phyloP scores from a whole-genome alignment of 805 yeast genomes.

The Wickerhamiella siamensis region DNA sequence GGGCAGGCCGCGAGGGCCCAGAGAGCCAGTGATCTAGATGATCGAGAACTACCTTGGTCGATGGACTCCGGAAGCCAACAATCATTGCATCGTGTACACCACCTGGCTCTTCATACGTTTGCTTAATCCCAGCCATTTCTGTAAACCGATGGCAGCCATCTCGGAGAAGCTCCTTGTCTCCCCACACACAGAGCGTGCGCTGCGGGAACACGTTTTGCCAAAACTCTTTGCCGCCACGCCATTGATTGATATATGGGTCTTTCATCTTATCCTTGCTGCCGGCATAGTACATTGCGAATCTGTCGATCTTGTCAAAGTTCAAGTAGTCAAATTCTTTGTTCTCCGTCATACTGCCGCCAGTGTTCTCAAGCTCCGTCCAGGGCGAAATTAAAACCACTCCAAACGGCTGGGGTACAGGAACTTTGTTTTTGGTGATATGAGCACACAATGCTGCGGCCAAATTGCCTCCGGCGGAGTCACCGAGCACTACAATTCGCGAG shows the following conservation, averaged over 20 bases:
- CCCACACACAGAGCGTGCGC: constrained; percentile 7
- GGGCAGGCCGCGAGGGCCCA: neutral
- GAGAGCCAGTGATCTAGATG: neutral
- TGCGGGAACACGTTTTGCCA: constrained; percentile 8
- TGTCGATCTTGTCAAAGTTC: constrained; percentile 6
- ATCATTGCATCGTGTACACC: constrained; percentile 11
- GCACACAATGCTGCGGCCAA: constrained; percentile 13
- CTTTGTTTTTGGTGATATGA: constrained; percentile 6
- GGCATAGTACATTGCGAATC: constrained; percentile 7
- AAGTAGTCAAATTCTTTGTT: constrained; percentile 9
- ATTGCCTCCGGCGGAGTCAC: constrained; percentile 27
- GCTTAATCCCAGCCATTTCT: neutral
- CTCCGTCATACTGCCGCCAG: constrained; percentile 9
- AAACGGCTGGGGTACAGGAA: constrained; percentile 1
- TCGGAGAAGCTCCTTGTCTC: constrained; percentile 7
- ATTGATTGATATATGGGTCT: constrained; percentile 12
- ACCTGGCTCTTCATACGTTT: constrained; percentile 6
- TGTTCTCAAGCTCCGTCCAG: constrained; percentile 13
- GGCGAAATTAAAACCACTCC: constrained; percentile 15
- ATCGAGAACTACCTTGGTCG: neutral
- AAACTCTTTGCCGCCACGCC: constrained; percentile 8
- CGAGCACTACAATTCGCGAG: constrained; percentile 17
- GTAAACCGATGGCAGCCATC: constrained; percentile 5
- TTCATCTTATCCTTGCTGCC: constrained; percentile 3
- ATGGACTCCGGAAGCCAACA: neutral